Evolutionary conservation across 2,329 filamentous ascomycete species (phyloP), one percentile per base, ranked within the genome.

Genomic region (Coniochaeta pulveracea): DNA sequence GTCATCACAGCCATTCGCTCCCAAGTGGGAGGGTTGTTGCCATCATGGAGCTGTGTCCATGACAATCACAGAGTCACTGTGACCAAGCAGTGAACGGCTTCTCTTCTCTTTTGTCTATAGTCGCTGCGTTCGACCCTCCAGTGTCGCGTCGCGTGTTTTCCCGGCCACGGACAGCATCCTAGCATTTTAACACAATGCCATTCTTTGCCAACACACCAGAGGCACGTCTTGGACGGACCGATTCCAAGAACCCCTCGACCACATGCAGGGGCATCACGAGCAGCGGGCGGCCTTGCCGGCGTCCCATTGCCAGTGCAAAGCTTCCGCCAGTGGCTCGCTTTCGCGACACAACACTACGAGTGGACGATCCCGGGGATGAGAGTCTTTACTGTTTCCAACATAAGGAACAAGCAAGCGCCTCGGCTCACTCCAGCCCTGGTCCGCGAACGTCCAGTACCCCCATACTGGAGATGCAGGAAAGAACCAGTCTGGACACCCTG

Each of bases 331-430:
- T 40, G 37, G 46, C 43, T 34, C 38, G 34, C 23, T 26, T 37
- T 7, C 50, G 44, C 41, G 37, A 51, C 48, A 37, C 50, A 40
- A 41, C 47, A 15, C 47, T 56, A 10, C 52, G 60, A 46, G 57
- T 61, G 5, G 58, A 62, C 35, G 67, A 75, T 39, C 66, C 70
- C 3, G 58, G 63, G 36, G 66, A 73, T 30, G 69, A 75, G 39
- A 64, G 59, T n/a, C 70, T 79, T 32, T 95, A 86, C 59, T 96
- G 89, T 64, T 94, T 84, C 81, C 86, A 95, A 54, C 91, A 98
- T 61, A 88, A 84, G 52, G 85, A 91, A 37, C 91, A 98, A 56
- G 85, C 85, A 36, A 50, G 52, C 43, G 47, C 54, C 37, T 64
- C 66, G 7, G 52, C 63, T 3, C 54, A 52, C 27, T 64, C 63